phyloP scores from a whole-genome alignment of 208 protist species.

The Acanthamoeba healyi region DNA sequence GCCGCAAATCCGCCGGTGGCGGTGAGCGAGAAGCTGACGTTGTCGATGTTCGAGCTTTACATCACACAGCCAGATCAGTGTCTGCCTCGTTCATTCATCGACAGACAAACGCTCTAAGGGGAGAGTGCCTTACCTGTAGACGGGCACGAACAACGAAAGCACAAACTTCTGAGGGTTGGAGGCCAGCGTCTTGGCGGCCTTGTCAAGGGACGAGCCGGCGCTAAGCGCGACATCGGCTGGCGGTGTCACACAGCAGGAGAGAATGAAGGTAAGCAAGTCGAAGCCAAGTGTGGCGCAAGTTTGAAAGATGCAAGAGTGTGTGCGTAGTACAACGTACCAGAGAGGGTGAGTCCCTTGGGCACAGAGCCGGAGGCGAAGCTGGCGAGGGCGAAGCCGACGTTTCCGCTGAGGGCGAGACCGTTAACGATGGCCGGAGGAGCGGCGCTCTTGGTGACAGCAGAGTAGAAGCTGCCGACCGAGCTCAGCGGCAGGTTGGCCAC shows the following conservation, averaged over 20 bases:
- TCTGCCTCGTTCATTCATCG: no score
- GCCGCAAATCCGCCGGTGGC: background rate
- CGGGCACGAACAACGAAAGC: slow-evolving; percentile 8
- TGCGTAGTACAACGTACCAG: background rate
- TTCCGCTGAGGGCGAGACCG: background rate
- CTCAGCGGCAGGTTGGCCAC: background rate
- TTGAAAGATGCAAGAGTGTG: no score
- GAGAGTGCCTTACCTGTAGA: background rate
- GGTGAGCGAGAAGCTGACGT: slow-evolving; percentile 3
- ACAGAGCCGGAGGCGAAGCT: background rate
- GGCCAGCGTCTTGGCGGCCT: slow-evolving; percentile 24
- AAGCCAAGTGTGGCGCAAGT: background rate
- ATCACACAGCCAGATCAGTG: no score
- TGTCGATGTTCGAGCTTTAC: background rate
- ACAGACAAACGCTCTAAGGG: no score
- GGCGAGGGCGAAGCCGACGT: background rate
- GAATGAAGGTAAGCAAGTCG: background rate
- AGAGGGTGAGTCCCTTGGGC: slow-evolving; percentile 10
- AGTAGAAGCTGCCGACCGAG: slow-evolving; percentile 17
- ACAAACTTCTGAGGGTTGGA: background rate
- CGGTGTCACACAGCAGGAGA: background rate
- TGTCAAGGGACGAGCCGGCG: background rate
- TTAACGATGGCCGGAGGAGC: background rate
- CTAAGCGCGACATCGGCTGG: background rate
- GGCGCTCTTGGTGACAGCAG: background rate